Evolutionary conservation across 176 grass and related monocot species (phyloP).

Genomic region (Triticum timopheevii): DNA sequence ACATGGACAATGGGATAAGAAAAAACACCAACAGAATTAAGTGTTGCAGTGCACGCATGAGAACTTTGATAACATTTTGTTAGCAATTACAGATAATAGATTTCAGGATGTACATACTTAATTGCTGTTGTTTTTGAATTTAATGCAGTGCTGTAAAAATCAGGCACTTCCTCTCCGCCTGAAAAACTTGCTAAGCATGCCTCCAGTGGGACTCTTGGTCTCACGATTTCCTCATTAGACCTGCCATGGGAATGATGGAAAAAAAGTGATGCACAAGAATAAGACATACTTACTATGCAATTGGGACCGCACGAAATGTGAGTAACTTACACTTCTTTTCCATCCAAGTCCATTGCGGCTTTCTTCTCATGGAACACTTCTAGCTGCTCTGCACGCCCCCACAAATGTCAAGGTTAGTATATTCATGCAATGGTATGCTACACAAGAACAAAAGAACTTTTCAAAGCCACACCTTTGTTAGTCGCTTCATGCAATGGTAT

Average conservation of each 20-base stretch:
- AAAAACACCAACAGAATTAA: background rate
- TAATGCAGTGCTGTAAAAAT: slow-evolving; percentile 91
- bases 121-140: slow-evolving; percentile 89
- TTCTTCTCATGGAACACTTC: slow-evolving; percentile 77
- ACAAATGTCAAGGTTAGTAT: slow-evolving; percentile 38
- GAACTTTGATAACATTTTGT: background rate
- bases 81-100: background rate
- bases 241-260: slow-evolving; percentile 43
- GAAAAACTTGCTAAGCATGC: slow-evolving; percentile 90
- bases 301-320: background rate
- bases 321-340: slow-evolving; percentile 71
- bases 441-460: background rate
- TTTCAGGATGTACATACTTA: slow-evolving; percentile 63
- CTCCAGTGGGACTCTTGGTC: slow-evolving; percentile 87
- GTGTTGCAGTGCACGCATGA: background rate
- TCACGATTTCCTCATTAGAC: slow-evolving; percentile 77
- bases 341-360: slow-evolving; percentile 70
- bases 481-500: slow-evolving; percentile 87
- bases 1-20: background rate
- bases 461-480: slow-evolving; percentile 84
- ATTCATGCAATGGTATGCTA: too few relatives aligned
- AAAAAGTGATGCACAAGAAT: background rate
- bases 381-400: slow-evolving; percentile 69
- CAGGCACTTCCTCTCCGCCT: slow-evolving; percentile 74
- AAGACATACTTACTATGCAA: background rate